phyloP scores from a whole-genome alignment of 352 stramenopile genomes.

The Thraustochytrium striatum region DNA sequence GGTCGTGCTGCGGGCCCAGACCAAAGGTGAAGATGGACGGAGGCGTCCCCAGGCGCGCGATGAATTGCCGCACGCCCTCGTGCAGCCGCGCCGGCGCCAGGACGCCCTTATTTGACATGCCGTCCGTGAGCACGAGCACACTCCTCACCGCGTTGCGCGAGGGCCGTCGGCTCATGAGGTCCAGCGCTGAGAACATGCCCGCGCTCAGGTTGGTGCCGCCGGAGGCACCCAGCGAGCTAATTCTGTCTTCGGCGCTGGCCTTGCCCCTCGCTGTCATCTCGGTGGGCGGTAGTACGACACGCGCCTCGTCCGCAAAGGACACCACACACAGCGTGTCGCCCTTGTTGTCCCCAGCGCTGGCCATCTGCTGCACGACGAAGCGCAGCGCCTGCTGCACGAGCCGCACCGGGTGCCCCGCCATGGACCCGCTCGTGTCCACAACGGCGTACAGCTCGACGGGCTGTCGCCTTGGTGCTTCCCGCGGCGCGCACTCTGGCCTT shows the following conservation, averaged over 20 bases:
- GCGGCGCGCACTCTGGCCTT: too few relatives aligned
- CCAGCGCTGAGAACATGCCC: slow-evolving; percentile 14
- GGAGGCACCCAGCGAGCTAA: neutral
- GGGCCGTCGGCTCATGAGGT: neutral
- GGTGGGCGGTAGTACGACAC: slow-evolving; percentile 7
- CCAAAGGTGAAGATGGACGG: slow-evolving; percentile 23
- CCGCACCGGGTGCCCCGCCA: neutral
- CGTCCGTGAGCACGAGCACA: slow-evolving; percentile 35
- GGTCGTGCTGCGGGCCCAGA: neutral
- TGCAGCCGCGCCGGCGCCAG: neutral
- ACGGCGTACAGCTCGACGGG: slow-evolving; percentile 34
- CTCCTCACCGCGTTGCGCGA: neutral
- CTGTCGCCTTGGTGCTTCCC: slow-evolving; percentile 12
- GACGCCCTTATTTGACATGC: slow-evolving; percentile 14
- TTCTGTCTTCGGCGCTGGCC: neutral
- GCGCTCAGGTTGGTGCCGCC: slow-evolving; percentile 37
- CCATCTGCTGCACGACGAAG: slow-evolving; percentile 33
- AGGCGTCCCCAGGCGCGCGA: neutral
- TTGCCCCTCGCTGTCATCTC: slow-evolving; percentile 3
- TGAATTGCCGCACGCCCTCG: neutral
- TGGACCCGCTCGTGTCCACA: slow-evolving; percentile 37
- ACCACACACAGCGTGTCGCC: slow-evolving; percentile 20
- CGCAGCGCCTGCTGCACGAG: slow-evolving; percentile 4
- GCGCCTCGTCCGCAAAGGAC: slow-evolving; percentile 15
- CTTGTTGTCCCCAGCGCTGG: neutral